A percentile compares a stretch with the other conserved stretches of the same genome.
Evolutionary conservation across 2,329 filamentous ascomycete genomes (phyloP).

Genomic region (Neofusicoccum kwambonambiense): DNA sequence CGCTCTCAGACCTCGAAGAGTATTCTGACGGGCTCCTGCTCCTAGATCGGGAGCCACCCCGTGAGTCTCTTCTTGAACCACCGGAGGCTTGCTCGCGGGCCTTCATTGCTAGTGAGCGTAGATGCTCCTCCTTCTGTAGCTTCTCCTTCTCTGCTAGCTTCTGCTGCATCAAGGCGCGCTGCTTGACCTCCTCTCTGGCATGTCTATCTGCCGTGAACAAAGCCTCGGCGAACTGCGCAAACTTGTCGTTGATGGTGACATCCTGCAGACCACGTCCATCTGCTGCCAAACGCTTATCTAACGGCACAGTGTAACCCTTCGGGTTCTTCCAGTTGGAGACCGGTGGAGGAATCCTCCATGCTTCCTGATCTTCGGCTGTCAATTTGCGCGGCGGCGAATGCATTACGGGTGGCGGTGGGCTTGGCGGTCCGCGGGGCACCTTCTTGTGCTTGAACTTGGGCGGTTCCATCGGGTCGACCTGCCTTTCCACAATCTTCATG

Average conservation of each 20-base stretch:
- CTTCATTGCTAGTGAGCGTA: constrained; percentile 84
- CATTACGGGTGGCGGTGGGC: constrained; percentile 89
- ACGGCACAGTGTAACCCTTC: constrained; percentile 92
- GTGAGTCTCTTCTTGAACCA: constrained; percentile 26
- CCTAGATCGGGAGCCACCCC: constrained; percentile 29
- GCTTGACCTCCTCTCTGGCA: constrained; percentile 90
- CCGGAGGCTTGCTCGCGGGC: constrained; percentile 76
- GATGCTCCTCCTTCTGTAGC: constrained; percentile 85
- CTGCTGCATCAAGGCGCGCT: constrained; percentile 92
- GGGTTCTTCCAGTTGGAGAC: constrained; percentile 99
- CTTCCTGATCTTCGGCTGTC: constrained; percentile 94
- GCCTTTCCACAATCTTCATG: constrained; percentile 96
- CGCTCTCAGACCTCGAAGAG: constrained; percentile 46
- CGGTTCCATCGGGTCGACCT: constrained; percentile 92
- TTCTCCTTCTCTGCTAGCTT: constrained; percentile 96
- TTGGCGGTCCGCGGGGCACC: constrained; percentile 88
- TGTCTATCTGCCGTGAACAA: constrained; percentile 93
- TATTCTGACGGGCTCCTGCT: constrained; percentile 45
- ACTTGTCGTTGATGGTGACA: constrained; percentile 96
- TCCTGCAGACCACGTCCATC: constrained; percentile 91
- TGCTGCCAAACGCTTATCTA: constrained; percentile 93
- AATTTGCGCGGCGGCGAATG: constrained; percentile 92
- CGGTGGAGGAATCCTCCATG: constrained; percentile 85
- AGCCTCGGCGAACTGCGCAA: constrained; percentile 92
- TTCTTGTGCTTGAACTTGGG: constrained; percentile 99